A percentile compares a stretch with the other conserved stretches of the same genome.
These are phyloP conservation scores for Exophiala sideris DNA, from an alignment of 2,329 filamentous ascomycete genomes.

Conservation along the genomic window DNA sequence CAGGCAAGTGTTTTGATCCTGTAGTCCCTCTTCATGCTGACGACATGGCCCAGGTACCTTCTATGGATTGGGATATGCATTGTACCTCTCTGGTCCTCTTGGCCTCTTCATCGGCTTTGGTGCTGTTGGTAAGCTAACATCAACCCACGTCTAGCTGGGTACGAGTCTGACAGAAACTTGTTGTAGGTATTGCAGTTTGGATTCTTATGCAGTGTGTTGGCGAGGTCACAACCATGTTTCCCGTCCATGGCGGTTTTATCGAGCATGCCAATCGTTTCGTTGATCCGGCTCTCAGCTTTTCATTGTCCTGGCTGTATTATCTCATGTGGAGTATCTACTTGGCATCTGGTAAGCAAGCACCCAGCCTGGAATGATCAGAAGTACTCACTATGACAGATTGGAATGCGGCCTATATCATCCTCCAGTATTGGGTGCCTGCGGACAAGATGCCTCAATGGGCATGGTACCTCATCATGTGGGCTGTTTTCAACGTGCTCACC, in stretches of 20 bases:
- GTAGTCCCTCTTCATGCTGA: background rate
- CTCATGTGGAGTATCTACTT: background rate
- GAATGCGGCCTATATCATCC: slow-evolving; percentile 45
- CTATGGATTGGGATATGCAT: slow-evolving; percentile 3
- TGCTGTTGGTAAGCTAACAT: slow-evolving; percentile 35
- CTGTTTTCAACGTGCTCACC: slow-evolving; percentile 41
- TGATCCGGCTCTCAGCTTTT: slow-evolving; percentile 49
- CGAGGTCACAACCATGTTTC: slow-evolving; percentile 49
- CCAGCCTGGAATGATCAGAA: background rate
- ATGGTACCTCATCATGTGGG: slow-evolving; percentile 49
- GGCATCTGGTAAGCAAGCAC: background rate
- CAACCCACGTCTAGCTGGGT: slow-evolving; percentile 45
- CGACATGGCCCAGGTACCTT: slow-evolving; percentile 4
- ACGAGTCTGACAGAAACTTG: slow-evolving; percentile 27
- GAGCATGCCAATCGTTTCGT: slow-evolving; percentile 42
- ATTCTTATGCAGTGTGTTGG: slow-evolving; percentile 42
- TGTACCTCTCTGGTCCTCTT: slow-evolving; percentile 7
- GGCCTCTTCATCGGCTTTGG: background rate
- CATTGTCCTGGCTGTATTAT: slow-evolving; percentile 39
- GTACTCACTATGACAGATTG: slow-evolving; percentile 35
- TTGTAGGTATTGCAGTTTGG: slow-evolving; percentile 47
- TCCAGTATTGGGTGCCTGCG: slow-evolving; percentile 41
- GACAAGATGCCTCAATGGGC: slow-evolving; percentile 44
- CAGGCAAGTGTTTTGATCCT: slow-evolving; percentile 54
- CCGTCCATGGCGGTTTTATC: slow-evolving; percentile 48